Evolutionary conservation across 345 rosid species (phyloP).

Genomic region (Triadica sebifera): DNA sequence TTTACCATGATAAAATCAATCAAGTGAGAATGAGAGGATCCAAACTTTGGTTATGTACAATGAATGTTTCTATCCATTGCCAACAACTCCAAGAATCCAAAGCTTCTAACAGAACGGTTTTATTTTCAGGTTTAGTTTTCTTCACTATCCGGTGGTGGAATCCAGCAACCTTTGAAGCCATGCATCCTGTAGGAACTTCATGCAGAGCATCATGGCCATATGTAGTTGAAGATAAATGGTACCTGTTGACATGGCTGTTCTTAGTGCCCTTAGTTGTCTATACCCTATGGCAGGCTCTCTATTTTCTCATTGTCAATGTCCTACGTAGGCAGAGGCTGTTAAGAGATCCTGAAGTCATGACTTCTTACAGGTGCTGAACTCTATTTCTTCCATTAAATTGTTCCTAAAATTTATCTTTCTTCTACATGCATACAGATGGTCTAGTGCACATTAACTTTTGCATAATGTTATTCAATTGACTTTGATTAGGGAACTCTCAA

Average conservation of each 20-base stretch:
- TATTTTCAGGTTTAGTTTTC: constrained; percentile 71
- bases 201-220: constrained; percentile 81
- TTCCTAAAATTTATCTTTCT: too few species aligned
- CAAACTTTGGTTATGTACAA: neutral
- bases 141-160: constrained; percentile 99
- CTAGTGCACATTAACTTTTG: neutral
- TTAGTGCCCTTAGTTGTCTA: constrained; percentile 78
- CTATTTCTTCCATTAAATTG: neutral
- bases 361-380: constrained; percentile 72
- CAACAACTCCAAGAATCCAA: neutral
- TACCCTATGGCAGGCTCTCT: constrained; percentile 85
- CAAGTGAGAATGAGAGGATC: neutral
- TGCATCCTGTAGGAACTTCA: constrained; percentile 78
- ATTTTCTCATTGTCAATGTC: constrained; percentile 88
- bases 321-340: constrained; percentile 82
- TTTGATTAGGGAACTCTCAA: constrained; percentile 67
- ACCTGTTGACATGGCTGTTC: constrained; percentile 84
- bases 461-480: neutral
- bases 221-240: constrained; percentile 65
- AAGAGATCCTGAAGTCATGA: constrained; percentile 99
- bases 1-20: neutral
- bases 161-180: constrained; percentile 82
- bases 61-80: neutral
- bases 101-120: constrained; percentile 17
- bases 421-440: too few species aligned